Base-by-base conservation (phyloP, 1,139 yeast species). In the Geotrichum phurueaensis region DNA sequence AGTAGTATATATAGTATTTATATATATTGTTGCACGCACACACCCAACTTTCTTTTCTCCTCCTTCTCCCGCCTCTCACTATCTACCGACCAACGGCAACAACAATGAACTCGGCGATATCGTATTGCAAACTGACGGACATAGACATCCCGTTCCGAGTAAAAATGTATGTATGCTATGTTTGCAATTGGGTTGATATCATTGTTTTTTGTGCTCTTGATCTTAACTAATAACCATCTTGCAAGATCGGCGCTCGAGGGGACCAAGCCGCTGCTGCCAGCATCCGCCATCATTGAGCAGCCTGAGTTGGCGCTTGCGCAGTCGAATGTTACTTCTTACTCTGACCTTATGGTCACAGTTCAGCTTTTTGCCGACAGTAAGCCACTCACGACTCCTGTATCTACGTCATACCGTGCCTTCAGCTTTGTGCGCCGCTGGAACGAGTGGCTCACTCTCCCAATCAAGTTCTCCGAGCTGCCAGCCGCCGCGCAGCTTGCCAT, bases 61-160 rank as follows among this genome's bases (percentile, higher is more conserved):
- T n/a, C 43, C 18, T 39, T n/a, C 47, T 39, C 47, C 47, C 47
- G 47, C 22, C 47, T 39, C 20, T n/a, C 10, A 39, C 7, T 9
- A 7, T 39, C 2, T n/a, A n/a, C 9, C 20, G 20, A 39, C 22
- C 20, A 39, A 39, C 31, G 20, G 20, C 47, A 15, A 39, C 20
- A 39, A 39, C 47, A 15, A 39, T 39, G 47, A 39, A 39, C 47
- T 39, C 47, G 47, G 47, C 47, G 47, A 39, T 39, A 39, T 39
- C 47, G 47, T 89, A 89, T 73, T 90, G 90, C 58, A 79, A 87
- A 10, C 86, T 96, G 1, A 85, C 86, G 66, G 96, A 90, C 69
- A 73, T 91, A 27, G 78, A 81, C 36, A 73, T 80, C 1, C 89
- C 89, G 0, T 75, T 85, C 61, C 71, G 77, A 53, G 74, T 84